Percentiles rank a stretch among this genome's conserved stretches.
Evolutionary conservation across 1,284 basidiomycete species (phyloP).

Genomic region (Ustilago esculenta): DNA sequence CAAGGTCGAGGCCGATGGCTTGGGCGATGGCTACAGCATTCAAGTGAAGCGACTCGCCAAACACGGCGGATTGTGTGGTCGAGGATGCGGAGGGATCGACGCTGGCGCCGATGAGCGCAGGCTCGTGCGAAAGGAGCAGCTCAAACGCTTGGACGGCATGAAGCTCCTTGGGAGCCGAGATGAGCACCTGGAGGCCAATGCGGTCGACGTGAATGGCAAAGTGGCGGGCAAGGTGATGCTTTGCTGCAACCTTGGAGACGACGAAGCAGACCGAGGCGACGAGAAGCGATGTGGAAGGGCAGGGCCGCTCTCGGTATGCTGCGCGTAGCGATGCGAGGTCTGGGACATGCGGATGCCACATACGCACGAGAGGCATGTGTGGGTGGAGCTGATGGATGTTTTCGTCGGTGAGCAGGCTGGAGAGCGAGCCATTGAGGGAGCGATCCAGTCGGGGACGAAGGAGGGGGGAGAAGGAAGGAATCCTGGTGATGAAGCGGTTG

Average conservation of each 20-base stretch:
- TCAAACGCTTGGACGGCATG: constrained; percentile 28
- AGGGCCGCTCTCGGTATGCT: constrained; percentile 2
- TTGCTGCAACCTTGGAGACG: constrained; percentile 23
- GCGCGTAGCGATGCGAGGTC: constrained; percentile 7
- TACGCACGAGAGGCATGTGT: constrained; percentile 10
- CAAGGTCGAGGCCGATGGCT: constrained; percentile 21
- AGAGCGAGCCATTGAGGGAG: constrained; percentile 13
- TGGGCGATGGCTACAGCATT: constrained; percentile 23
- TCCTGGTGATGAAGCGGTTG: constrained; percentile 26
- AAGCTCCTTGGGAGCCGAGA: constrained; percentile 25
- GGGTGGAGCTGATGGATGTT: constrained; percentile 15
- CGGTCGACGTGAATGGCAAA: constrained; percentile 28
- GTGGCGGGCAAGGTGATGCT: constrained; percentile 10
- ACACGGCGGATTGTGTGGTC: constrained; percentile 9
- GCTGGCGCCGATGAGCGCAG: constrained; percentile 27
- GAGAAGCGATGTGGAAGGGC: constrained; percentile 17
- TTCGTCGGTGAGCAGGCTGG: constrained; percentile 19
- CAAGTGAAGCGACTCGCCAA: constrained; percentile 23
- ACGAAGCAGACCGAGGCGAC: constrained; percentile 25
- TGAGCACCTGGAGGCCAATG: constrained; percentile 31
- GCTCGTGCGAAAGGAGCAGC: constrained; percentile 19
- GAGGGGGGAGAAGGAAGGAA: constrained; percentile 16
- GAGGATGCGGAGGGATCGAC: constrained; percentile 4
- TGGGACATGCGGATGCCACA: constrained; percentile 36
- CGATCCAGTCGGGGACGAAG: constrained; percentile 19